Base-by-base conservation (phyloP, 1,284 basidiomycete genomes). In the Schizophyllum amplum region DNA sequence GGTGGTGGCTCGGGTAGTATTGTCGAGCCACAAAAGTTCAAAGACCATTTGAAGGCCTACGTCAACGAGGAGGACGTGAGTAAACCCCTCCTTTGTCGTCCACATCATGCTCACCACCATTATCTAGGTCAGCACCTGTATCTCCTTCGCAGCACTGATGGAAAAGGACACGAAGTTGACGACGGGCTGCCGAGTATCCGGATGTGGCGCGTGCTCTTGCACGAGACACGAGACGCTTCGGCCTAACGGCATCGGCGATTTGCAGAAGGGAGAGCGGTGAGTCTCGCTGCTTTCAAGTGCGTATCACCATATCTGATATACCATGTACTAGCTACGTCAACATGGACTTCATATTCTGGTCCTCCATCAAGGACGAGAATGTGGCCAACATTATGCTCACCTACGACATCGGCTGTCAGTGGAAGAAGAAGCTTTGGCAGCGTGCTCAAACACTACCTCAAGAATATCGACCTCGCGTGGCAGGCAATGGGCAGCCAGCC, bases 1-100 rank as follows among this genome's bases (percentile, higher is more conserved):
- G 60, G 55, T 21, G 51, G 62, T 17, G 67, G 68, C 0, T 65
- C 57, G 59, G 60, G 64, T 11, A 69, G 66, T 53, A 63, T 66
- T 51, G 64, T 66, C 7, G 61, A 65, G 24, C 60, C 65, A 5
- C 50, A 46, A 11, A 23, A 51, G 24, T 70, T 64, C 57, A 61
- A 65, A 57, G 55, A 24, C 11, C 62, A 66, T 57, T 52, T 70
- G 1, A 47, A 54, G 21, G 54, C 52, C 13, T 57, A 62, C 52
- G 53, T 54, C 25, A 54, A 58, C 21, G 54, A 62, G 24, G 58
- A 53, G 15, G 55, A 62, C 55, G 61, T 62, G 47, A 4, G 52
- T 49, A n/a, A n/a, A 9, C 4, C 7, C 5, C 7, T 21, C 5
- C 21, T 24, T 5, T 15, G n/a, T 24, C 4, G 25, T 21, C 23